Evolutionary conservation across 73 alveolate species (phyloP), one percentile per base, ranked within the genome.

Genomic region (Tetrahymena thermophila): DNA sequence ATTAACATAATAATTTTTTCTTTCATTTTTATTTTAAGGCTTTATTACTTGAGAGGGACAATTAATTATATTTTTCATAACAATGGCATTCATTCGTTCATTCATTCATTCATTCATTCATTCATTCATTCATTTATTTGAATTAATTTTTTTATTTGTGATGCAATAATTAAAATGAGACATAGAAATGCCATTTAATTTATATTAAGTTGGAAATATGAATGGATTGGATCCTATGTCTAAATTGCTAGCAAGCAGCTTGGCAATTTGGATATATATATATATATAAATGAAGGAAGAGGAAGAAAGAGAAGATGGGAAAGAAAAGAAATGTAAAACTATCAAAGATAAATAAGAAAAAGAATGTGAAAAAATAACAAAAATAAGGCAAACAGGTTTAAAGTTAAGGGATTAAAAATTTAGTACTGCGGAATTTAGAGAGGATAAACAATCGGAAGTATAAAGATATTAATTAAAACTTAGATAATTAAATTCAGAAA

Each of bases 391-490:
- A 71, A 71, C 89, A 71, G 89, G 89, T 71, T 71, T 71, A 71
- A 71, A 71, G 89, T 71, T 71, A 71, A 71, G 89, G 89, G 89
- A 71, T 71, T 71, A 71, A 71, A 71, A 71, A 23, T 71, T 71
- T 71, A 71, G 89, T 71, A 31, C 89, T 71, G 89, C 89, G 89
- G 89, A 71, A 71, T 71, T 71, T 71, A 31, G 89, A 71, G 89
- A 71, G 89, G 89, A 71, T 71, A 71, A 71, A 71, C 89, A 71
- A 71, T 71, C 89, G 89, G 89, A 71, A 71, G 89, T 71, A 71
- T 71, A 71, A 71, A 71, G 89, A 71, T 71, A 71, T 71, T 71
- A 71, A 71, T 71, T 71, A 71, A 71, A 71, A 71, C 89, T 71
- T 31, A 71, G 89, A 71, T 71, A 71, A 71, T 71, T 71, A 71